Evolutionary conservation across 495 filamentous ascomycete species (phyloP).

Genomic region (Hyaloscypha hepaticicola): DNA sequence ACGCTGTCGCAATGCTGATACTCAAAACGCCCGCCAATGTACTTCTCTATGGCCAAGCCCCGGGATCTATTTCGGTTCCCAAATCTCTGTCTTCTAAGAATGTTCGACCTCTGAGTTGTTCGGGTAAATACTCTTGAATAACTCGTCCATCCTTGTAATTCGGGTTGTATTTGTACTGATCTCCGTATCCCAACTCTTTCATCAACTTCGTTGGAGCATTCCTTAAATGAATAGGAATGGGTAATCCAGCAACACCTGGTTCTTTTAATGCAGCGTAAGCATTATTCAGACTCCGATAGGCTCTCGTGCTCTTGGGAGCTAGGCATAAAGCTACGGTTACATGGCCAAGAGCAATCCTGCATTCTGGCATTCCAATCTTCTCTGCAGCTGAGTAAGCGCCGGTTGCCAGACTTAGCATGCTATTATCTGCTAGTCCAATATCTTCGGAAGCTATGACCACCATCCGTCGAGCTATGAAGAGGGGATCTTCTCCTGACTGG

Average conservation of each 20-base stretch:
- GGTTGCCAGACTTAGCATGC: slow-evolving; percentile 78
- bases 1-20: slow-evolving; percentile 17
- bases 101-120: slow-evolving; percentile 59
- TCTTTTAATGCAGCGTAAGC: slow-evolving; percentile 72
- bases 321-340: slow-evolving; percentile 78
- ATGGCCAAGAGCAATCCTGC: slow-evolving; percentile 88
- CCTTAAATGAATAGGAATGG: slow-evolving; percentile 82
- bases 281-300: slow-evolving; percentile 80
- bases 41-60: slow-evolving; percentile 24
- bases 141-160: slow-evolving; percentile 83
- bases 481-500: slow-evolving; percentile 89
- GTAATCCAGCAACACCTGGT: slow-evolving; percentile 73
- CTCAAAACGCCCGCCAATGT: neutral
- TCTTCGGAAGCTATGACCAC: slow-evolving; percentile 92
- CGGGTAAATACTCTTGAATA: slow-evolving; percentile 85
- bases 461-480: slow-evolving; percentile 88
- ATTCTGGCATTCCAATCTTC: slow-evolving; percentile 91
- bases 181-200: slow-evolving; percentile 88
- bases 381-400: slow-evolving; percentile 82
- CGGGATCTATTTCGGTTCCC: slow-evolving; percentile 70
- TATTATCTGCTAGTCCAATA: slow-evolving; percentile 87
- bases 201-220: slow-evolving; percentile 91
- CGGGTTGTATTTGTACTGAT: slow-evolving; percentile 95
- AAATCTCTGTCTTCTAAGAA: slow-evolving; percentile 86
- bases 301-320: slow-evolving; percentile 80